Conservation (phyloP, 345 rosid genomes). For the Syzygium aqueum region DNA sequence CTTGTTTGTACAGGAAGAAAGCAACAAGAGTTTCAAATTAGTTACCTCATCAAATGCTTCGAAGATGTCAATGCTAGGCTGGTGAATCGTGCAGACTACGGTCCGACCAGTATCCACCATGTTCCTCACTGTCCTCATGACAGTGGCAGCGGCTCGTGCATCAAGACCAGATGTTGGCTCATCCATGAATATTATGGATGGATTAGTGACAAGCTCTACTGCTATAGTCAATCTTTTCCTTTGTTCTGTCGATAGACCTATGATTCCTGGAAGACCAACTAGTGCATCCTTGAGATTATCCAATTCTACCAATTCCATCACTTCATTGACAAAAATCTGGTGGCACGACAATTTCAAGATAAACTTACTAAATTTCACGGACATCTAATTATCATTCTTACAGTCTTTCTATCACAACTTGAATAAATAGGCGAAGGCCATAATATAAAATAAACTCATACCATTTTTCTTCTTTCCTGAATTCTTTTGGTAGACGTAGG, state of each 20-base stretch:
- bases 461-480: constrained; percentile 10
- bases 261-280: constrained; percentile 18
- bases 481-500: constrained; percentile 16
- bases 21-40: not conserved
- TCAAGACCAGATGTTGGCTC: constrained; percentile 94
- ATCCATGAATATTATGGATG: constrained; percentile 88
- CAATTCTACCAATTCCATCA: constrained; percentile 19
- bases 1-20: not conserved
- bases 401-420: not conserved
- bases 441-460: not conserved
- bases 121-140: constrained; percentile 89
- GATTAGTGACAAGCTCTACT: constrained; percentile 75
- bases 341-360: not conserved
- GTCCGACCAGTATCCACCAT: constrained; percentile 87
- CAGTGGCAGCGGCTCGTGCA: constrained; percentile 85
- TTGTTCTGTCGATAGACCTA: constrained; percentile 76
- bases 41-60: constrained; percentile 75
- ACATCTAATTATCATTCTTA: not conserved
- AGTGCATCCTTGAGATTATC: constrained; percentile 13
- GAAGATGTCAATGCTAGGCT: constrained; percentile 80
- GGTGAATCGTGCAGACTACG: constrained; percentile 85
- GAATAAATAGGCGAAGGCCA: not conserved
- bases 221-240: constrained; percentile 82
- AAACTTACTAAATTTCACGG: not conserved
- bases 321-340: constrained; percentile 20